Base-by-base conservation (phyloP, 2,329 filamentous ascomycete species). In the Aspergillus novofumigatus region DNA sequence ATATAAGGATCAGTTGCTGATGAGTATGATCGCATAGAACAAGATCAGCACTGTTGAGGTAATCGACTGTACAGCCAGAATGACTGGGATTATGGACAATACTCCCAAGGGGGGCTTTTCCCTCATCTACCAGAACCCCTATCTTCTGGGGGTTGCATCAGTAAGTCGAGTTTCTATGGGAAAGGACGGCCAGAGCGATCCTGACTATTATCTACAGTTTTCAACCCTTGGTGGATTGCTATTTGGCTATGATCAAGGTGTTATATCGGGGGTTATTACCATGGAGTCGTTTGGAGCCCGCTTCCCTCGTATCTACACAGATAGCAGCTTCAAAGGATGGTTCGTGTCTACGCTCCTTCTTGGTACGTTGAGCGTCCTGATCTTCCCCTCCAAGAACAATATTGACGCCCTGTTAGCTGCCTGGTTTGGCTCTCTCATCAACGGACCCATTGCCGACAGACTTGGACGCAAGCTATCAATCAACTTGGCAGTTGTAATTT, bases 391-490 rank as follows among this genome's bases (percentile, higher is more conserved):
- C n/a, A 25, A 23, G 21, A 28, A 25, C 3, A 11, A 51, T 38
- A 14, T 54, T 64, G 17, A 65, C 42, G 35, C 14, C 23, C n/a
- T 8, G 21, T 6, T 56, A 76, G 74, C 76, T 51, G 80, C 79
- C 4, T 81, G 78, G 78, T 66, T 80, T 51, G 80, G 81, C 2
- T 80, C 80, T 1, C 68, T 83, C 26, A 56, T 72, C 10, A 69
- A 80, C 53, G 79, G 79, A 3, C 77, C 78, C 1, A 70, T 83
- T 51, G 79, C 79, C 9, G 81, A 84, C 64, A 76, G 76, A 53
- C 68, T 83, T 25, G 81, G 79, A 5, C 71, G 81, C 35, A 83
- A 82, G 58, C 74, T 77, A 51, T 79, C 78, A 3, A 81, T 84
- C 45, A 71, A 81, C 17, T 66, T 82, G 4, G 80, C 80, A 14